phyloP scores from a whole-genome alignment of 805 yeast species.

The Saccharomycopsis sp. region DNA sequence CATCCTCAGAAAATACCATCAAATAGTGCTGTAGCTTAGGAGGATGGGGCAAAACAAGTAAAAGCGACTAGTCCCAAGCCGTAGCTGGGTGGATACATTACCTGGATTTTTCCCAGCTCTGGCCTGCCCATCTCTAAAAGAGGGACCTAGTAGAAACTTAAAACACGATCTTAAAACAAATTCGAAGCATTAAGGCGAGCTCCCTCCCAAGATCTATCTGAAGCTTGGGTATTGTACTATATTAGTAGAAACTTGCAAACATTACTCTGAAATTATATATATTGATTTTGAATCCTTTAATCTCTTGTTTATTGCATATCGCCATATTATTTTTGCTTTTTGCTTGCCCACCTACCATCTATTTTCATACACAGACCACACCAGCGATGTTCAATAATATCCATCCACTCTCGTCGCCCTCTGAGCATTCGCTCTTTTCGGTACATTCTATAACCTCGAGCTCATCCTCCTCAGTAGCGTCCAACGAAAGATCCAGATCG shows the following conservation, averaged over 20 bases:
- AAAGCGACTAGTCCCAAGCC: not conserved
- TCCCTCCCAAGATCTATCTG: too few species aligned
- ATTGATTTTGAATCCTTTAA: not conserved
- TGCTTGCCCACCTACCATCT: not conserved
- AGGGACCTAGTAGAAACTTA: not conserved
- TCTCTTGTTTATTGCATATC: not conserved
- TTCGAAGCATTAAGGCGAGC: not conserved
- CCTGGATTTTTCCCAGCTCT: not conserved
- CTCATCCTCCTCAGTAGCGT: constrained; percentile 9
- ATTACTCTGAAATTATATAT: not conserved
- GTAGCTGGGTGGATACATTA: not conserved
- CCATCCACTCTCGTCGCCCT: constrained; percentile 17
- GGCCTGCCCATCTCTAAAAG: not conserved
- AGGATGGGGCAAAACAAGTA: not conserved
- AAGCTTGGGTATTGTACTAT: not conserved
- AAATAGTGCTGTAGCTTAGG: not conserved
- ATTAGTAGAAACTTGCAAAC: not conserved
- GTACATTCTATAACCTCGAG: constrained; percentile 11
- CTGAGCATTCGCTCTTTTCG: constrained; percentile 20
- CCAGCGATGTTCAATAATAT: constrained; percentile 2
- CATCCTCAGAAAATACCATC: not conserved
- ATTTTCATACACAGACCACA: not conserved
- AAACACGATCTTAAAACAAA: not conserved
- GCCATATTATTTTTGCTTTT: not conserved
- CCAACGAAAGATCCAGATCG: not conserved